A percentile compares a stretch with the other conserved stretches of the same genome.
Conservation (phyloP, 306 rosid genomes). For the Canavalia ensiformis region DNA sequence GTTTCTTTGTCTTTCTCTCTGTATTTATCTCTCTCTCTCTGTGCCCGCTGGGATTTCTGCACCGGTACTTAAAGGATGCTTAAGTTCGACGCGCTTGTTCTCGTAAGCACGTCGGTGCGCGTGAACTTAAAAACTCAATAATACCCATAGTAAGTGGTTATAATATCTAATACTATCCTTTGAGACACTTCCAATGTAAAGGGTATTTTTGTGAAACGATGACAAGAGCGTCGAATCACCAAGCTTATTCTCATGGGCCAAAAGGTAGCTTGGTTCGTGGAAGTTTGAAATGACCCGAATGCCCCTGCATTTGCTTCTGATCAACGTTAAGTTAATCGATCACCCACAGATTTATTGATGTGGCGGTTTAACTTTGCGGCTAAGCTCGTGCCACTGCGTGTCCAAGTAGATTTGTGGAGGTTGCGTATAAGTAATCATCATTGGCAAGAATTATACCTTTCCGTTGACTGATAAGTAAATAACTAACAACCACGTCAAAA, state of each 20-base stretch:
- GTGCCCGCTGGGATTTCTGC: not conserved
- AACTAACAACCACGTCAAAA: constrained; percentile 2
- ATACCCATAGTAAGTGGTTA: not conserved
- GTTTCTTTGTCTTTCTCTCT: constrained; percentile 26
- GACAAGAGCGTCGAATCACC: constrained; percentile 26
- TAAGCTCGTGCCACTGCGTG: constrained; percentile 37
- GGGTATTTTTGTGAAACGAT: constrained; percentile 37
- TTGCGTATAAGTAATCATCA: constrained; percentile 47
- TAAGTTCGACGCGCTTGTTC: constrained; percentile 31
- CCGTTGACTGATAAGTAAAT: not conserved
- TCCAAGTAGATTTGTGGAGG: constrained; percentile 7
- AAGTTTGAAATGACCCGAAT: constrained; percentile 19
- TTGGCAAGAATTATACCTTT: not conserved
- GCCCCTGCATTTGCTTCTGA: not conserved
- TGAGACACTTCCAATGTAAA: not conserved
- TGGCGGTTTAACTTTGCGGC: constrained; percentile 43
- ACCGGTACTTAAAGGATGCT: constrained; percentile 27
- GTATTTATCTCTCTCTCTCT: not conserved
- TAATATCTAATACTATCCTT: not conserved
- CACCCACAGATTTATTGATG: not conserved
- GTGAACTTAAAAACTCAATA: not conserved
- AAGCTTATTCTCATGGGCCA: constrained; percentile 45
- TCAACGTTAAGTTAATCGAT: not conserved
- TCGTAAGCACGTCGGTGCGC: not conserved
- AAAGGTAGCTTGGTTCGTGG: not conserved